Base-by-base conservation (phyloP, 2,329 filamentous ascomycete species). In the Epichloe aotearoae region DNA sequence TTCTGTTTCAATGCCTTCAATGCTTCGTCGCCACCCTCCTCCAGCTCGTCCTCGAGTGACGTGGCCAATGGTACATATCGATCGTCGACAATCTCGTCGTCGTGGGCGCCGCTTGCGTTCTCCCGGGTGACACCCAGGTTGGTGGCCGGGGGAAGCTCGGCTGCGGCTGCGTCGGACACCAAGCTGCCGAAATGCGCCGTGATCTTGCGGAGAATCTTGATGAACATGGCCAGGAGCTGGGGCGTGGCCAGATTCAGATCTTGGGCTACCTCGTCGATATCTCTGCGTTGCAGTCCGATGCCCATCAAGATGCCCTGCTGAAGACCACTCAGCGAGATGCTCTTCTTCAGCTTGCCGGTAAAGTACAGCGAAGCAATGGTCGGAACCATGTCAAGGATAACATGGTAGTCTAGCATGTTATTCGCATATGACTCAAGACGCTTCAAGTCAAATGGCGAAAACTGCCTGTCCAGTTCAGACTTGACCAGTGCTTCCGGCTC, bases 381-480 rank as follows among this genome's bases (percentile, higher is more conserved):
- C 0, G 93, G 93, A 51, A 98, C 76, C 62, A 98, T 80, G 64
- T 98, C 94, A 30, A 97, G 77, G 50, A 98, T 93, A 58, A 96
- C 90, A 63, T 96, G 94, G 72, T 97, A 95, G 68, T 98, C 94
- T 41, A 98, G 81, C 77, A 96, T 86, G 69, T 95, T 95, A 69
- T 94, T 95, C 15, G 93, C 88, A 61, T 98, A 98, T 42, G 86
- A 90, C 64, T 96, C 91, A 3, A 98, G 75, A 30, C 93, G 84
- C 73, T 97, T 97, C 55, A 96, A 79, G 65, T 98, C 93, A 64
- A 93, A 97, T 0, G 93, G 90, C 3, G 87, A 88, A 66, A 98
- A 79, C 2, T 84, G 67, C 15, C 74, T 72, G 61, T 96, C 90
- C 6, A 98, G 77, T 54, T 90, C 85, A 1, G 70, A 56, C 68